Base-by-base conservation (phyloP, 768 basidiomycete species). In the Strobilomyces confusus region DNA sequence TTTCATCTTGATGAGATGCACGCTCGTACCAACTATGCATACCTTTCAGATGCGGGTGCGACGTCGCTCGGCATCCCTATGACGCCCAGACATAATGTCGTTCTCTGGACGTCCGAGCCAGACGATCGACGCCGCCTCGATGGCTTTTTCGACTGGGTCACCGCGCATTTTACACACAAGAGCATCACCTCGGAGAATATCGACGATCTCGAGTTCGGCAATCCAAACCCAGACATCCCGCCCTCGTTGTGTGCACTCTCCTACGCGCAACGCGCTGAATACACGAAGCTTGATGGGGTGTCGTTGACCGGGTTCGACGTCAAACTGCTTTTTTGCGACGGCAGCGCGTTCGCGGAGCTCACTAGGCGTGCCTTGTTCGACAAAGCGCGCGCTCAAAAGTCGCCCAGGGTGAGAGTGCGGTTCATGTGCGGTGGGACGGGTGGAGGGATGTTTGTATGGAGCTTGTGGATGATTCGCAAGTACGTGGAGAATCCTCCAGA, bases 321-420 rank as follows among this genome's bases (percentile, higher is more conserved):
- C 20, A 62, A 54, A 8, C 47, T 64, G 19, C 11, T 53, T 42
- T 30, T 30, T 29, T 64, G 63, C n/a, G 49, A 58, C 25, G 0
- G 12, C 17, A 38, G 48, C 13, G 30, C 51, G 1, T 63, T 62
- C 14, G 38, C 34, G 3, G 49, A 11, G 0, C 46, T 63, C 26
- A 42, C 51, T 25, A 58, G 42, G 38, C 63, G 56, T 13, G 62
- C 59, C 2, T 48, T 64, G 1, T 61, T 63, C 15, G 57, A 63
- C 8, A 62, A 48, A n/a, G 42, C 38, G 4, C 50, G 47, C 1
- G 62, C 54, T 2, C 32, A 33, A 26, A 44, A 26, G 12, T 55
- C 36, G 1, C 63, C 63, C 9, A 1, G 33, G 5, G 40, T 63
- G 11, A 63, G 60, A 15, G 54, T 65, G 34, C 54, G 63, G 25